Evolutionary conservation across 1,284 basidiomycete genomes (phyloP).

Genomic region (Coniophora puteana): DNA sequence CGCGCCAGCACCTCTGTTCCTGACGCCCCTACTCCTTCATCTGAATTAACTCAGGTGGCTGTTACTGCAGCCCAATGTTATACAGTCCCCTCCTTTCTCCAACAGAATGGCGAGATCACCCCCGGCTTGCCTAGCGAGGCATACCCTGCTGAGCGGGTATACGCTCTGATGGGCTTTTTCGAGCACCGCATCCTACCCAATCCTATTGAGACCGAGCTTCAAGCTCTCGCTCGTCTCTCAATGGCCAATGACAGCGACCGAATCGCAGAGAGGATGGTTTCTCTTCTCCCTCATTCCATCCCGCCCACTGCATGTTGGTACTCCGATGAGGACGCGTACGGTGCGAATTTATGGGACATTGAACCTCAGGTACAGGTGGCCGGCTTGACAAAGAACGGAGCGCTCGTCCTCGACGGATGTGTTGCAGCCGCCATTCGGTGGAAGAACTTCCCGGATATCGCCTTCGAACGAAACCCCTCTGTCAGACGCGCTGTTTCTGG

Average conservation of each 20-base stretch:
- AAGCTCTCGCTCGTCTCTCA: slow-evolving; percentile 21
- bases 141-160: slow-evolving; percentile 21
- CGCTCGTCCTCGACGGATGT: slow-evolving; percentile 25
- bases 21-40: not conserved
- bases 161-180: slow-evolving; percentile 26
- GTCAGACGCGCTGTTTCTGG: slow-evolving; percentile 12
- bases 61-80: not conserved
- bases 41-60: not conserved
- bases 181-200: slow-evolving; percentile 22
- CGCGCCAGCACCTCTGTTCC: slow-evolving; percentile 11
- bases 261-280: slow-evolving; percentile 23
- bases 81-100: too few species aligned
- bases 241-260: slow-evolving; percentile 26
- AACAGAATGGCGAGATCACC: not conserved
- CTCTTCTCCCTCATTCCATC: slow-evolving; percentile 12
- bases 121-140: slow-evolving; percentile 1
- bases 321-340: slow-evolving; percentile 17
- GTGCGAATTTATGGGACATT: slow-evolving; percentile 23
- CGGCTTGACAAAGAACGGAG: slow-evolving; percentile 17
- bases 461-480: slow-evolving; percentile 16
- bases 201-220: slow-evolving; percentile 17
- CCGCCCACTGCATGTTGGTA: slow-evolving; percentile 13
- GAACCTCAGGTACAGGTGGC: slow-evolving; percentile 21
- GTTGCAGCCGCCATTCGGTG: slow-evolving; percentile 20
- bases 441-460: slow-evolving; percentile 22